These are phyloP conservation scores for Talaromyces atroroseus DNA, from an alignment of 2,329 filamentous ascomycete species.

Conservation along the genomic window DNA sequence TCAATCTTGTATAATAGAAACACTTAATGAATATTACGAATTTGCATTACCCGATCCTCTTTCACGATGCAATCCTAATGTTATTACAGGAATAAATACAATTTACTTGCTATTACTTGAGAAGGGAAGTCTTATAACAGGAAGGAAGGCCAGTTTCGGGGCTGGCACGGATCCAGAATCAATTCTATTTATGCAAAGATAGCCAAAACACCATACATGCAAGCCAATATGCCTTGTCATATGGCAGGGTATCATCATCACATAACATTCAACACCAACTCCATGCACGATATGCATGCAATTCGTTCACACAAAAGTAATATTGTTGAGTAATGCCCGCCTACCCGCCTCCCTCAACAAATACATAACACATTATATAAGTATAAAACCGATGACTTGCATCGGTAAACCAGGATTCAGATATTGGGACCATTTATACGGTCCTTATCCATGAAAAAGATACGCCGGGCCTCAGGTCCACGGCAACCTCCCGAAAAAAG, in stretches of 20 bases:
- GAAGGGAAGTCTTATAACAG: not conserved
- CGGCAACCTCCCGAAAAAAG: conserved; percentile 8
- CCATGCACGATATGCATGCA: not conserved
- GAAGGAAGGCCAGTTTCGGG: not conserved
- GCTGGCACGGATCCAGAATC: not conserved
- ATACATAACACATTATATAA: not conserved
- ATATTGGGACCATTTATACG: not conserved
- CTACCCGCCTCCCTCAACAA: not conserved
- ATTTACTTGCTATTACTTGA: not conserved
- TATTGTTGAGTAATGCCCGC: not conserved
- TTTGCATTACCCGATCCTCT: not conserved
- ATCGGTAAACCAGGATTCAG: not conserved
- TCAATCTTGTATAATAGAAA: not conserved
- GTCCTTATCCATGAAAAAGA: not conserved
- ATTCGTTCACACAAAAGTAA: not conserved
- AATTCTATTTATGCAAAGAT: not conserved
- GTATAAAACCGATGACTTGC: not conserved
- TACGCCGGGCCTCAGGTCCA: conserved; percentile 11
- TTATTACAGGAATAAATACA: not conserved
- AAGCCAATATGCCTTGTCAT: not conserved
- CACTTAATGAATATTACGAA: not conserved
- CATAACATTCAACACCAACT: not conserved
- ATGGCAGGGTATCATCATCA: conserved; percentile 1
- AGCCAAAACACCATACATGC: not conserved
- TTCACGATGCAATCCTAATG: not conserved